phyloP scores from a whole-genome alignment of 495 filamentous ascomycete genomes.

The Tuber calosporum region DNA sequence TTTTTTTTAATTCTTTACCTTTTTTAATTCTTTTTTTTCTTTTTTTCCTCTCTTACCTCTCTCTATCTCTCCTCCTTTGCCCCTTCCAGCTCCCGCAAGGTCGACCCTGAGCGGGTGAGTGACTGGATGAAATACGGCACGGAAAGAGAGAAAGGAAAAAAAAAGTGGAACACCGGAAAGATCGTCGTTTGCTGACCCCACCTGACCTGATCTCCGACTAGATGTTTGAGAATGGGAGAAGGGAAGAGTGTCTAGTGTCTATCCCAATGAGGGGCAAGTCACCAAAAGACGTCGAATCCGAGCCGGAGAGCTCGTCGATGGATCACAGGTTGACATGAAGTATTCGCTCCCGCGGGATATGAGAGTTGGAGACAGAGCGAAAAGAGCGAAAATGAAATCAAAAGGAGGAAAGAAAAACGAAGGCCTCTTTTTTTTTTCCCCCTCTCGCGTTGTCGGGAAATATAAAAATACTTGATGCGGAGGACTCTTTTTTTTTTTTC shows the following conservation, averaged over 20 bases:
- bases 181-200: not conserved
- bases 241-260: not conserved
- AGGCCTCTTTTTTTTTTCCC: not conserved
- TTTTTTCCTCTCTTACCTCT: too few relatives aligned
- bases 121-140: not conserved
- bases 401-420: not conserved
- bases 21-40: too few relatives aligned
- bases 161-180: not conserved
- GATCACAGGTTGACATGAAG: conserved; percentile 3
- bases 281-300: not conserved
- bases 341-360: not conserved
- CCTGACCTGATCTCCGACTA: not conserved
- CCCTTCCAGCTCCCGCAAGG: not conserved
- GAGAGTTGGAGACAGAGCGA: not conserved
- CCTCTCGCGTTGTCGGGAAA: not conserved
- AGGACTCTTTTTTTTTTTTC: not conserved
- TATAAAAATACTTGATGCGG: not conserved
- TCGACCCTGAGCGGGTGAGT: not conserved
- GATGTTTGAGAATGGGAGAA: not conserved
- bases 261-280: not conserved
- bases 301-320: not conserved
- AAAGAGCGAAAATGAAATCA: not conserved
- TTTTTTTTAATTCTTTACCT: not conserved
- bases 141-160: not conserved
- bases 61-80: not conserved